These are phyloP conservation scores for Chenopodium berlandieri DNA, from an alignment of 148 eudicot genomes.

Conservation along the genomic window DNA sequence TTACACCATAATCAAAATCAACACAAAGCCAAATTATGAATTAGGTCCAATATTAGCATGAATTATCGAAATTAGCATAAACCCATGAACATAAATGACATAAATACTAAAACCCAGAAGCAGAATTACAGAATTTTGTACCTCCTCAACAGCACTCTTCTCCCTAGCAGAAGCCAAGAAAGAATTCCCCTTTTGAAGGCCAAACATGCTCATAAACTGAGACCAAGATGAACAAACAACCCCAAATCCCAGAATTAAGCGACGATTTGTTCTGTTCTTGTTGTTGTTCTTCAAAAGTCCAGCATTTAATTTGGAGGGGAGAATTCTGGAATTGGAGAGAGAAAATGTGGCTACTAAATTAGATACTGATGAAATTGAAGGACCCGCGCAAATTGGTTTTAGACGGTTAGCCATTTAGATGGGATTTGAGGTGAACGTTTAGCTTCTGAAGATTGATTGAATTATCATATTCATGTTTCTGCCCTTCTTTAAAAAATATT, in stretches of 20 bases:
- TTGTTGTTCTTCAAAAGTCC: constrained; percentile 1
- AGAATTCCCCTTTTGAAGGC: constrained; percentile 36
- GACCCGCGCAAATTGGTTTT: constrained; percentile 28
- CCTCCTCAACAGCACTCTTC: constrained; percentile 67
- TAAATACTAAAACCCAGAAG: constrained; percentile 24
- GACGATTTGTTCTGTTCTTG: constrained; percentile 37
- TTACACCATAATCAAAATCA: no score
- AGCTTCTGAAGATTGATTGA: not conserved
- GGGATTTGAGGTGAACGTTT: not conserved
- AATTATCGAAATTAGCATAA: constrained; percentile 8
- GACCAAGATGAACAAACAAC: constrained; percentile 48
- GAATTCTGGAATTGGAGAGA: constrained; percentile 8
- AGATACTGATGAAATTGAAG: constrained; percentile 11
- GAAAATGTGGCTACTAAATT: constrained; percentile 2
- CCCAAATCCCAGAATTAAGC: constrained; percentile 67
- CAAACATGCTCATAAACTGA: constrained; percentile 64
- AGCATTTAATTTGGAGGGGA: constrained; percentile 22
- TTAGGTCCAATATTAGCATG: not conserved
- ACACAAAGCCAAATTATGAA: not conserved
- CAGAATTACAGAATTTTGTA: constrained; percentile 21
- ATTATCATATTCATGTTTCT: not conserved
- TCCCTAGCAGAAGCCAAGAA: constrained; percentile 74
- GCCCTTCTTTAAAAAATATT: no score
- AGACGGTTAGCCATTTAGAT: constrained; percentile 35
- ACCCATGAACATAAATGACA: constrained; percentile 27